Base-by-base conservation (phyloP, 73 alveolate genomes). In the Blepharisma japonicum region DNA sequence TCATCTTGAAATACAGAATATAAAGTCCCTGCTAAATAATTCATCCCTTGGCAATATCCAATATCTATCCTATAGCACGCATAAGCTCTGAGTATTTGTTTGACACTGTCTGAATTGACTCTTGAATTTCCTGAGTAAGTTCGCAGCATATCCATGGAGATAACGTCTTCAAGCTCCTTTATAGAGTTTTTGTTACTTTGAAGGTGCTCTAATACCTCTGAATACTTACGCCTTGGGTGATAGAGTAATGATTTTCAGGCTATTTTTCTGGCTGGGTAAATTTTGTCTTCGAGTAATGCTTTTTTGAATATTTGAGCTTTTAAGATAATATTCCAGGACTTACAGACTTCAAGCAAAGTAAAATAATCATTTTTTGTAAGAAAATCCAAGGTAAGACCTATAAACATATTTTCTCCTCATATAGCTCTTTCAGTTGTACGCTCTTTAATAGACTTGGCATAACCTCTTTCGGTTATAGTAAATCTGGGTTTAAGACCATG, bases 31-130 rank as follows among this genome's bases (percentile, higher is more conserved):
- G 92, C 98, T 14, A 93, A 79, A 78, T 90, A 93, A 81, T 93
- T 89, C 98, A 93, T 93, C 71, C 98, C 98, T 90, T 93, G 92
- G 70, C 98, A 93, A 80, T 93, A 93, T 50, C 93, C 96, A 42
- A 93, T 85, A 78, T 93, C 95, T 14, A 97, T 93, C 71, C 89
- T 90, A 56, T 81, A 87, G 85, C 84, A 85, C 3, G 98, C 98
- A 47, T 83, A 85, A 6, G 93, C 86, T 20, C 78, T 77, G 46
- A 93, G 85, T 18, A 93, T 85, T 66, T 87, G 84, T 38, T 83
- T 82, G 27, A 93, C 68, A 8, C 51, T 76, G 45, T 53, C 27
- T 11, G 78, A 72, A 45, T 87, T 83, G 4, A 61, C 47, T n/a
- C 18, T 25, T n/a, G 74, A 25, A 25, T 61, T 61, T 20, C 23